Evolutionary conservation across 768 basidiomycete genomes (phyloP), one percentile per base, ranked within the genome.

Genomic region (Astraeus odoratus): DNA sequence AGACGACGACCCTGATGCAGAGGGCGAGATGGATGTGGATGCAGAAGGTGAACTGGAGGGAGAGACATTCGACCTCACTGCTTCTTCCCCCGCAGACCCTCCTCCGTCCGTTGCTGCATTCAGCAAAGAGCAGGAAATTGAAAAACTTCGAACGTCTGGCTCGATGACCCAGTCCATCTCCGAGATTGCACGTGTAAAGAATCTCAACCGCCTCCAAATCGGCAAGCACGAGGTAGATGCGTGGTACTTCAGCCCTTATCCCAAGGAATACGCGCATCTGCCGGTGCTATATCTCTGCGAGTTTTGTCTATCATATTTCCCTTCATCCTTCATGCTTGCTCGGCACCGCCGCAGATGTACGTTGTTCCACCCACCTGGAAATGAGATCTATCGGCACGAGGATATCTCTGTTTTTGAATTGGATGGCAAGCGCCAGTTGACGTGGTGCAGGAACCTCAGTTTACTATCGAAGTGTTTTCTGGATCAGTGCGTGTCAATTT

Each of bases 201-300:
- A 99, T 63, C 76, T 99, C 54, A 96, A 98, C 65, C 83, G 88
- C 47, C 77, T 99, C 23, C 92, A 95, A 64, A 98, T 99, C 50
- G 96, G 96, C 46, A 81, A 79, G 62, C 85, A 96, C 70, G 91
- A 96, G 68, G 90, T 99, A 54, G 96, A 99, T 56, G 86, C 96
- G n/a, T 99, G 96, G 96, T 99, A 99, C 67, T 98, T 98, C 74
- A 93, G 89, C 57, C 96, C 96, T 19, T 99, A 98, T 69, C 96
- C 96, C 9, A 86, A 90, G 68, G 96, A 98, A 69, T 98, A 90
- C 70, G 92, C 96, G 36, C 89, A 98, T 66, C 80, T 95, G 22
- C 92, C 94, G 16, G 71, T 94, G 50, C 76, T 99, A 36, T 98
- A 94, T 74, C 82, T 99, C 61, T 99, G 96, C 82, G 95, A 99